A percentile compares a stretch with the other conserved stretches of the same genome.
These are phyloP conservation scores for Apiospora arundinis DNA, from an alignment of 2,329 filamentous ascomycete species.

Conservation along the genomic window DNA sequence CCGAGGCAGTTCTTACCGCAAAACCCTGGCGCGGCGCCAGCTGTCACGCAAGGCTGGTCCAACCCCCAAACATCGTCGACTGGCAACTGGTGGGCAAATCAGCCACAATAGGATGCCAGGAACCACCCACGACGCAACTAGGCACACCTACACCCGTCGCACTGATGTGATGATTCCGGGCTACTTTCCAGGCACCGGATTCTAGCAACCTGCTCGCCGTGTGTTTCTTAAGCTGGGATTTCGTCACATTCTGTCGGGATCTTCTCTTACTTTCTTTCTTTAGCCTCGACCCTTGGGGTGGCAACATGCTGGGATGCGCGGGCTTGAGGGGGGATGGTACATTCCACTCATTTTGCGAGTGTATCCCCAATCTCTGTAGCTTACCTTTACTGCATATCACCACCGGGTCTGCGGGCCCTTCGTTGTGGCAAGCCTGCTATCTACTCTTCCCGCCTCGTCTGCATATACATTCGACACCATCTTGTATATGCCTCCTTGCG, in stretches of 20 bases:
- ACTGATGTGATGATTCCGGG: constrained; percentile 21
- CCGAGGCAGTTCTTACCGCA: constrained; percentile 73
- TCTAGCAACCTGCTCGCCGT: constrained; percentile 26
- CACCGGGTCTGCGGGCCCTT: background rate
- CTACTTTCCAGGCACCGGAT: constrained; percentile 19
- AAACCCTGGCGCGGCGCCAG: constrained; percentile 56
- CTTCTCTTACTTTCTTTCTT: constrained; percentile 3
- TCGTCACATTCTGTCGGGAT: background rate
- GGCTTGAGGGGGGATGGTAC: background rate
- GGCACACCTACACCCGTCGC: background rate
- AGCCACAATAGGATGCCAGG: constrained; percentile 47
- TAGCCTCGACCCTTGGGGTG: background rate
- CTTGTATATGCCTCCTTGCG: background rate
- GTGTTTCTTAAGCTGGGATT: constrained; percentile 14
- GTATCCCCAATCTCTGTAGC: background rate
- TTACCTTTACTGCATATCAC: background rate
- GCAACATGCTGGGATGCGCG: background rate
- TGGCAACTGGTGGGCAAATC: constrained; percentile 60
- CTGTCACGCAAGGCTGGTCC: constrained; percentile 59
- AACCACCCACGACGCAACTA: background rate
- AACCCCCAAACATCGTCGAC: constrained; percentile 68
- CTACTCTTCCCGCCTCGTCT: background rate
- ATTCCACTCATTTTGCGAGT: background rate
- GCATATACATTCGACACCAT: background rate
- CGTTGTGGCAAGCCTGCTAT: background rate